Base-by-base conservation (phyloP, 257 asterid species). In the Thymus quinquecostatus region DNA sequence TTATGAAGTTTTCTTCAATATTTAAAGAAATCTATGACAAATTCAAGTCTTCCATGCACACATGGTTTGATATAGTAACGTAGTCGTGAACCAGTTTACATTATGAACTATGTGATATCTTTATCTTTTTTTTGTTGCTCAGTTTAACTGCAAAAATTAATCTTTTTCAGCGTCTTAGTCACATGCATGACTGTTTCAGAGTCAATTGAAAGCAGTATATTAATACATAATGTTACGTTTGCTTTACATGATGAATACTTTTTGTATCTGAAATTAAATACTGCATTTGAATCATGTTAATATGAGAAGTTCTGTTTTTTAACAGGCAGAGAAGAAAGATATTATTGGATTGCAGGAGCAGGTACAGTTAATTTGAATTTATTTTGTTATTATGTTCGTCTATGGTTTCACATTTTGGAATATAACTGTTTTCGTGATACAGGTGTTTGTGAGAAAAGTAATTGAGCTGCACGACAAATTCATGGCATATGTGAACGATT, bases 401-500 rank as follows among this genome's bases (percentile, higher is more conserved):
- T 66, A 44, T 65, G 38, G 57, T 71, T 78, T 81, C 34, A 41
- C 69, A 59, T 12, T 34, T 60, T 75, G 61, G 50, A 69, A 64
- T 66, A 58, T 69, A 81, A 75, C 40, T 2, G 4, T 58, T 47
- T 33, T 51, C 68, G 14, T 44, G 36, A 57, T 81, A 75, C 92
- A 94, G 99, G 82, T 88, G 64, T 95, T 95, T 82, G 97, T 95
- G 60, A 85, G 98, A 71, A 92, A 92, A 81, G 95, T 95, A 54
- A 90, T 95, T 57, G 97, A 95, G 80, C 88, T 92, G 69, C 99
- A 95, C 59, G 99, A 95, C 87, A 95, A 95, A 80, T 95, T 75
- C 88, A 86, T 95, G 84, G 88, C 96, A 21, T 92, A 92, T 77
- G 98, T 95, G 61, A 90, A 83, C 49, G 89, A 84, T 69, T 95